Conservation (phyloP, 768 basidiomycete species). For the Termitomyces sp. region DNA sequence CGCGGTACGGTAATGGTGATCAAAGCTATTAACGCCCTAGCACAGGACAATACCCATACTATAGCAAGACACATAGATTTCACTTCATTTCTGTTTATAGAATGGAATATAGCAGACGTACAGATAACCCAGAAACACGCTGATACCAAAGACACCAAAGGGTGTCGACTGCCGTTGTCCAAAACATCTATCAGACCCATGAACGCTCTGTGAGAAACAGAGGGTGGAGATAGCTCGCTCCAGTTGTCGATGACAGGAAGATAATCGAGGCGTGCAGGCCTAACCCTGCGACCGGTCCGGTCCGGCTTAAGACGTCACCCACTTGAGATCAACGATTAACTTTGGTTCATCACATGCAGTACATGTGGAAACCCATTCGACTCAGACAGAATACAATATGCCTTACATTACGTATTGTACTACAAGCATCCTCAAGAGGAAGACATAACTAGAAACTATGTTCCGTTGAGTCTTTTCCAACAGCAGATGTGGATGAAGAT, state of each 20-base stretch:
- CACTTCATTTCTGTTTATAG: conserved; percentile 4
- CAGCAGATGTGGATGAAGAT: conserved; percentile 79
- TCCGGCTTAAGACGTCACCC: not conserved
- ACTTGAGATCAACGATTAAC: too few species aligned
- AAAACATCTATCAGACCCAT: conserved; percentile 33
- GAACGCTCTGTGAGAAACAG: not conserved
- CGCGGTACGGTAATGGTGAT: conserved; percentile 80
- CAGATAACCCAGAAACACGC: conserved; percentile 83
- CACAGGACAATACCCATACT: conserved; percentile 86
- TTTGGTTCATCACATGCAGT: too few species aligned
- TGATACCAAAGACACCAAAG: conserved; percentile 69
- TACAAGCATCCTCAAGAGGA: not conserved
- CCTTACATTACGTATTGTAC: not conserved
- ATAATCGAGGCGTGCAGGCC: conserved; percentile 1
- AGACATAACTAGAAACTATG: conserved; percentile 54
- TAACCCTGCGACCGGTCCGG: not conserved
- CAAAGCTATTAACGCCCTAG: conserved; percentile 68
- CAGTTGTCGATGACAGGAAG: conserved; percentile 9
- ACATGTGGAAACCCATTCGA: too few species aligned
- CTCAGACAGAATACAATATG: not conserved
- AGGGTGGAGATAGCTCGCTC: not conserved
- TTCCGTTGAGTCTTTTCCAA: conserved; percentile 88
- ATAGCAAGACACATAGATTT: not conserved
- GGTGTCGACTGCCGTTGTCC: conserved; percentile 47
- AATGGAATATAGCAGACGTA: conserved; percentile 36